Base-by-base conservation (phyloP, 345 rosid genomes). In the Conringia planisiliqua region DNA sequence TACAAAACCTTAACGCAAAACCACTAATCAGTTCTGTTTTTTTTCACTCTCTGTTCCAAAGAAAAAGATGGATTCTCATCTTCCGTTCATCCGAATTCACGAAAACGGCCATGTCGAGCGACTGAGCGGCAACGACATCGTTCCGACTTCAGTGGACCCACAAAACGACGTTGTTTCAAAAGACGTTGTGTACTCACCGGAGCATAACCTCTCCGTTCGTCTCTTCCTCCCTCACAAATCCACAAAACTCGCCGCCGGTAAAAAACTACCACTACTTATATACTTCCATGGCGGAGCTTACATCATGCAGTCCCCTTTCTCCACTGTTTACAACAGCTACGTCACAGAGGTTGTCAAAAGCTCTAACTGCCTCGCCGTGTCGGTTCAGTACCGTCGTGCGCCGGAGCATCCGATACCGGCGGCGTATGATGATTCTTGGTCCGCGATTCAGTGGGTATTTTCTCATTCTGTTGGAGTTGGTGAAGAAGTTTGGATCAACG, bases 251-350 rank as follows among this genome's bases (percentile, higher is more conserved):
- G 5, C 30, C 7, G 29, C 44, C 35, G 63, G 65, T 24, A 81
- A 82, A 55, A 62, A 57, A 17, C 62, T 86, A 7, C 85, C 86
- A 5, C 61, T 88, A 33, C 79, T 86, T 8, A 65, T 86, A 62
- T 85, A 83, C 77, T 82, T 88, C 69, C 87, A 82, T 56, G 90
- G 88, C 5, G 88, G 89, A 5, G 88, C 68, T 43, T 88, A 81
- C 68, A 72, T 83, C 51, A 1, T 77, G 58, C 76, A 68, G 3
- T 81, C 88, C 0, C 81, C 89, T 0, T 84, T 82, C 82, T 54
- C 71, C 5, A n/a, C 58, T 12, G 66, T 60, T 2, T 80, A 78
- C 82, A 80, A 79, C 24, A 70, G 35, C 56, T 81, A 67, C 72
- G 39, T 83, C 1, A 66, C 61, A 30, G 70, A 77, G 13, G 47